Evolutionary conservation across 129 eudicot species (phyloP).

Genomic region (Chrysanthemum makinoi): DNA sequence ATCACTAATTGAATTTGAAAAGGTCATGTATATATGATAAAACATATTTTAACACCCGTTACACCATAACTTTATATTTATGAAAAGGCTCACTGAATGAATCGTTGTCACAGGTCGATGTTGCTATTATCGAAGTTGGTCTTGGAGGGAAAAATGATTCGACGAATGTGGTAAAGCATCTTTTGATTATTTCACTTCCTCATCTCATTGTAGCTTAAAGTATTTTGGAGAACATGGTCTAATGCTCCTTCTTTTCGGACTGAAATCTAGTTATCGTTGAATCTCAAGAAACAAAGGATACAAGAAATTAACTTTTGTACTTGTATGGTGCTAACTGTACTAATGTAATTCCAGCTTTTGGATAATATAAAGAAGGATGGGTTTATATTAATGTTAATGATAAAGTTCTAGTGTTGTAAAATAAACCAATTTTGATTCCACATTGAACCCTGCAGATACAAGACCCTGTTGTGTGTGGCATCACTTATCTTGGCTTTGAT

Average conservation of each 20-base stretch:
- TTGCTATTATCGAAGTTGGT: slow-evolving; percentile 94
- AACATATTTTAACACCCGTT: background rate
- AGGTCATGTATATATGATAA: background rate
- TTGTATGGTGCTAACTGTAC: background rate
- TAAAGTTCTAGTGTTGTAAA: background rate
- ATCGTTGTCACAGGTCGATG: slow-evolving; percentile 65
- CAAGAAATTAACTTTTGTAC: background rate
- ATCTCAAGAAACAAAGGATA: slow-evolving; percentile 2
- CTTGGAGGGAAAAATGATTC: slow-evolving; percentile 85
- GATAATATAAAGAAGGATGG: slow-evolving; percentile 4
- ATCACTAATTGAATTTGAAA: slow-evolving; percentile 11
- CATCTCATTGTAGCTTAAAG: slow-evolving; percentile 1
- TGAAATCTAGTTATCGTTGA: background rate
- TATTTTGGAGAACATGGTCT: slow-evolving; percentile 5
- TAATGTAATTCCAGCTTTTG: slow-evolving; percentile 11
- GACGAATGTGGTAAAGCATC: slow-evolving; percentile 80
- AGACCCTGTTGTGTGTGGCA: slow-evolving; percentile 82
- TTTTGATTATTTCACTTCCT: slow-evolving; percentile 4
- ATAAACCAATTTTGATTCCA: slow-evolving; percentile 18
- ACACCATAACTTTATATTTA: background rate
- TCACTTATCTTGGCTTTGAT: slow-evolving; percentile 88
- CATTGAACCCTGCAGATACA: slow-evolving; percentile 56
- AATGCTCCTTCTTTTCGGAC: too few relatives aligned
- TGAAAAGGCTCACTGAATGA: slow-evolving; percentile 7
- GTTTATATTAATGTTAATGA: background rate